phyloP scores from a whole-genome alignment of 2,329 filamentous ascomycete genomes.

The Colletotrichum sp. region DNA sequence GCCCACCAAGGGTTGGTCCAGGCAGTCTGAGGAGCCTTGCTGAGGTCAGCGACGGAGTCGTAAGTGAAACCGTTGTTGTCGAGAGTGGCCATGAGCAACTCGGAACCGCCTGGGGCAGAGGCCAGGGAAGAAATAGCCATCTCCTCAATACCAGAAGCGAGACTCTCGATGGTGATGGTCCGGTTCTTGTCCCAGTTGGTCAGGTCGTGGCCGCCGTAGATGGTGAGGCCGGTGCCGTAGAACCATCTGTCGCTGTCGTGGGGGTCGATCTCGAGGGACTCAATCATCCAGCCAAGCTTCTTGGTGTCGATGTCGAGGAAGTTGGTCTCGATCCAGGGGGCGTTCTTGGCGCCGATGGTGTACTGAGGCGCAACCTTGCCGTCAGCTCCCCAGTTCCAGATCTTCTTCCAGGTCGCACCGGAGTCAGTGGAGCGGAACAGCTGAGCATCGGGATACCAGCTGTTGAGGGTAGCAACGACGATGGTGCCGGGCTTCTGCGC shows the following conservation, averaged over 20 bases:
- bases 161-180: conserved; percentile 54
- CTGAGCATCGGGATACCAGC: conserved; percentile 64
- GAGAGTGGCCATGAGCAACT: conserved; percentile 55
- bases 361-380: conserved; percentile 13
- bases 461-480: conserved; percentile 62
- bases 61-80: conserved; percentile 61
- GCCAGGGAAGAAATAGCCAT: conserved; percentile 54
- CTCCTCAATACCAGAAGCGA: conserved; percentile 62
- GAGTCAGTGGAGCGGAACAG: conserved; percentile 62
- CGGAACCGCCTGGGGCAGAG: conserved; percentile 53
- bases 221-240: conserved; percentile 63
- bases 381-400: conserved; percentile 48
- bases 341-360: conserved; percentile 31
- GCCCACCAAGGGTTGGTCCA: conserved; percentile 55
- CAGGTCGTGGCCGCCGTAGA: conserved; percentile 60
- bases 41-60: conserved; percentile 37
- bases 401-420: conserved; percentile 56
- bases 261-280: conserved; percentile 62
- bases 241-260: conserved; percentile 65
- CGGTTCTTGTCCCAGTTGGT: conserved; percentile 56
- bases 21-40: conserved; percentile 44
- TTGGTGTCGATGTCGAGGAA: conserved; percentile 53
- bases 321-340: conserved; percentile 59
- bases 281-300: conserved; percentile 66
- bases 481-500: conserved; percentile 59